These are phyloP conservation scores for Butyriboletus loyo DNA, from an alignment of 768 basidiomycete species.

Conservation along the genomic window DNA sequence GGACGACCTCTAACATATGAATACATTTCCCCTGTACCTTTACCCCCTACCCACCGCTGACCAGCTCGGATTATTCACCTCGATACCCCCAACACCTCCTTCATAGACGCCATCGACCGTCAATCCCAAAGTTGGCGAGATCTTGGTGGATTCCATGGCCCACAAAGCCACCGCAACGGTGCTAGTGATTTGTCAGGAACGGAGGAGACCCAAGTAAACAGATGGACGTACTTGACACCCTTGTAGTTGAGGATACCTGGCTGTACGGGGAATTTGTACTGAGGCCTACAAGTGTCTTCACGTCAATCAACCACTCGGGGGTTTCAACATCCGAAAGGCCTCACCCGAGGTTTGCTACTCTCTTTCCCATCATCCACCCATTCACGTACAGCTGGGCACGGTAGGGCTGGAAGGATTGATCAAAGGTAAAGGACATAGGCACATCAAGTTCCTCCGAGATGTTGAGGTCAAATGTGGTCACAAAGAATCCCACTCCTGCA, in stretches of 20 bases:
- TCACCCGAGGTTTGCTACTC: constrained; percentile 68
- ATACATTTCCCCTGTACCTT: background rate
- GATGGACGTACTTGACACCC: constrained; percentile 55
- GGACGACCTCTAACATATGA: background rate
- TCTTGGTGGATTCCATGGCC: constrained; percentile 51
- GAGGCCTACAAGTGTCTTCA: constrained; percentile 47
- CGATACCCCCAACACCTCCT: constrained; percentile 61
- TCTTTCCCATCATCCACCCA: constrained; percentile 89
- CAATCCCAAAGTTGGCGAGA: constrained; percentile 53
- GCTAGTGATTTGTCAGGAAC: constrained; percentile 26
- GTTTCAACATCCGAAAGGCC: constrained; percentile 8
- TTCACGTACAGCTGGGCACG: constrained; percentile 76
- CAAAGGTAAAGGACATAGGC: constrained; percentile 70
- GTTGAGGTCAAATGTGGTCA: constrained; percentile 64
- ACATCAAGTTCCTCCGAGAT: constrained; percentile 62
- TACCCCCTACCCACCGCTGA: constrained; percentile 28
- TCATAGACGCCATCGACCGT: constrained; percentile 56
- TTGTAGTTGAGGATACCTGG: constrained; percentile 74
- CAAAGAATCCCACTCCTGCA: constrained; percentile 81
- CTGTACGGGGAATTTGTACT: constrained; percentile 79
- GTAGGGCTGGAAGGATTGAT: constrained; percentile 62
- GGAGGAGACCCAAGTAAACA: background rate
- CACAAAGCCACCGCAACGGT: constrained; percentile 67
- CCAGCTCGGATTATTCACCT: constrained; percentile 60
- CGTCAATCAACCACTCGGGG: background rate